Percentiles rank a stretch among this genome's conserved stretches.
Evolutionary conservation across 2,329 filamentous ascomycete genomes (phyloP).

Genomic region (Trichoderma atroviride): DNA sequence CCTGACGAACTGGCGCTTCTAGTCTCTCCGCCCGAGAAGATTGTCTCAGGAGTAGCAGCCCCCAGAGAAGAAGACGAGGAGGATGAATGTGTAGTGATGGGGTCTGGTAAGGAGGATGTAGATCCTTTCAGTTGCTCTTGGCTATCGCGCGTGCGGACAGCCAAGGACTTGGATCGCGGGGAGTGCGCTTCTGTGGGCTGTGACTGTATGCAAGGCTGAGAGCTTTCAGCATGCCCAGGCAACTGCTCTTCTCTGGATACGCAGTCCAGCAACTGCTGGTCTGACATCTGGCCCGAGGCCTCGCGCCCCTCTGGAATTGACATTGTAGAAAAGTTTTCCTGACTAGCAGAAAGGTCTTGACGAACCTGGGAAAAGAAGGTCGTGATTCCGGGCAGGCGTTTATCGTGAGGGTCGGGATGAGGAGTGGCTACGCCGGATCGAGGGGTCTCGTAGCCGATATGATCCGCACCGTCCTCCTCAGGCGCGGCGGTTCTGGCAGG

Average conservation of each 20-base stretch:
- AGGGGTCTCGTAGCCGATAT: slow-evolving; percentile 82
- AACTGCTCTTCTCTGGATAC: slow-evolving; percentile 39
- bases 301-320: slow-evolving; percentile 42
- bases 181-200: slow-evolving; percentile 28
- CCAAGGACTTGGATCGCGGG: slow-evolving; percentile 17
- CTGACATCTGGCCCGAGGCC: slow-evolving; percentile 32
- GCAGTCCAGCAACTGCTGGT: slow-evolving; percentile 33
- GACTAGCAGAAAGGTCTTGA: slow-evolving; percentile 70
- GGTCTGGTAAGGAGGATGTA: slow-evolving; percentile 44
- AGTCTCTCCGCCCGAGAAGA: slow-evolving; percentile 33
- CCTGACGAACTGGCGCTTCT: slow-evolving; percentile 32
- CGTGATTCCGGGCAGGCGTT: slow-evolving; percentile 92
- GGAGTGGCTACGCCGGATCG: slow-evolving; percentile 91
- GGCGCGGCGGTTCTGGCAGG: slow-evolving; percentile 56
- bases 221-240: slow-evolving; percentile 35
- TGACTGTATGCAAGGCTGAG: slow-evolving; percentile 32
- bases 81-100: slow-evolving; percentile 55
- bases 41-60: slow-evolving; percentile 37
- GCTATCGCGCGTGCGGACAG: slow-evolving; percentile 20
- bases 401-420: slow-evolving; percentile 90
- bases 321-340: slow-evolving; percentile 42
- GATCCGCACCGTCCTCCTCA: slow-evolving; percentile 73
- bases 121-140: slow-evolving; percentile 38
- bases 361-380: slow-evolving; percentile 99
- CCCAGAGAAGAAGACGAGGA: slow-evolving; percentile 43